These are phyloP conservation scores for Alternaria conjuncta DNA, from an alignment of 2,329 filamentous ascomycete genomes.

Conservation along the genomic window DNA sequence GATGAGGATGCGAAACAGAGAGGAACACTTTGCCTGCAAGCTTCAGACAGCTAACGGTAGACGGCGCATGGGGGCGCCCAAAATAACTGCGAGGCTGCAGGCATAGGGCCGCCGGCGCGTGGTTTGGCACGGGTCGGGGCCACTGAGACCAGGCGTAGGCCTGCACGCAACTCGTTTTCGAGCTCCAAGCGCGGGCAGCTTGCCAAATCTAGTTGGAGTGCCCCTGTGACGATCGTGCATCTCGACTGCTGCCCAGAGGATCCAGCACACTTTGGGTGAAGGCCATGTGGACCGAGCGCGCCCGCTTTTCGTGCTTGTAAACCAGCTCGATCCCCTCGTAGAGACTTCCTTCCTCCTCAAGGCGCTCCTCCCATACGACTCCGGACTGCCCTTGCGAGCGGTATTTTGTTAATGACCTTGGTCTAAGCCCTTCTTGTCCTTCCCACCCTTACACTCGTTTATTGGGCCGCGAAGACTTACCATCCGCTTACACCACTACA, in stretches of 20 bases:
- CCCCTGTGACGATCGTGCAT: conserved; percentile 33
- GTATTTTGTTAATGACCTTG: conserved; percentile 21
- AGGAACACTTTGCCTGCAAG: conserved; percentile 12
- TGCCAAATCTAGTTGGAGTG: conserved; percentile 18
- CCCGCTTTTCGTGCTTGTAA: conserved; percentile 30
- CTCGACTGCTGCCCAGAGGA: conserved; percentile 6
- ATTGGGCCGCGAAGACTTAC: conserved; percentile 9
- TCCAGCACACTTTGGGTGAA: conserved; percentile 5
- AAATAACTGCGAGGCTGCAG: conserved; percentile 28
- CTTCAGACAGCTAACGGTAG: conserved; percentile 28
- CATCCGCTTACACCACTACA: not conserved
- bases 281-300: conserved; percentile 17
- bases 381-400: conserved; percentile 30
- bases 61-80: conserved; percentile 26
- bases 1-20: conserved; percentile 28
- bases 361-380: conserved; percentile 21
- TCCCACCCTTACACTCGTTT: conserved; percentile 37
- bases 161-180: conserved; percentile 16
- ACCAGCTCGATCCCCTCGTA: conserved; percentile 29
- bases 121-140: conserved; percentile 7
- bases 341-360: conserved; percentile 12
- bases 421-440: conserved; percentile 20
- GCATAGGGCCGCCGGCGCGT: conserved; percentile 7
- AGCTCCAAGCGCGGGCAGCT: conserved; percentile 15
- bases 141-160: conserved; percentile 12